Percentiles rank a stretch among this genome's conserved stretches.
These are phyloP conservation scores for Saccharata proteae DNA, from an alignment of 2,329 filamentous ascomycete species.

Conservation along the genomic window DNA sequence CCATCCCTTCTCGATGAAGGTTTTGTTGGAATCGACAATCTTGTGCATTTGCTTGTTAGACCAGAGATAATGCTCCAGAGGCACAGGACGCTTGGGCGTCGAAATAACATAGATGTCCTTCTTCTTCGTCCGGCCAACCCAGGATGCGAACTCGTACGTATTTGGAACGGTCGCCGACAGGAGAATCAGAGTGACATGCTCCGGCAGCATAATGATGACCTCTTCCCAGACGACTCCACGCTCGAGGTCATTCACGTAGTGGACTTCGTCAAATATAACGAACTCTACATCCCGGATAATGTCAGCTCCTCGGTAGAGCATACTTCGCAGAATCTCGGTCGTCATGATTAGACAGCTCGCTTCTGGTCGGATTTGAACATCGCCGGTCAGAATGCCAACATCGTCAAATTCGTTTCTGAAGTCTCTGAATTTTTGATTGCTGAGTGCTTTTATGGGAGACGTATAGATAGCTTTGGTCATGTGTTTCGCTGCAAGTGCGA, in stretches of 20 bases:
- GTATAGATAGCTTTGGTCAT: slow-evolving; percentile 99
- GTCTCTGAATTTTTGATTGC: slow-evolving; percentile 97
- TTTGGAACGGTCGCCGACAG: slow-evolving; percentile 95
- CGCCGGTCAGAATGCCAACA: slow-evolving; percentile 90
- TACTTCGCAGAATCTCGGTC: slow-evolving; percentile 92
- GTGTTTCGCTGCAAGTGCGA: slow-evolving; percentile 89
- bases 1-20: slow-evolving; percentile 85
- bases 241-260: slow-evolving; percentile 95
- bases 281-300: slow-evolving; percentile 95
- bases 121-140: slow-evolving; percentile 95
- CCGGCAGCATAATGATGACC: slow-evolving; percentile 98
- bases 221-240: slow-evolving; percentile 98
- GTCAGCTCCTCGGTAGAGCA: slow-evolving; percentile 94
- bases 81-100: slow-evolving; percentile 87
- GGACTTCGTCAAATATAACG: slow-evolving; percentile 97
- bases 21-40: slow-evolving; percentile 87
- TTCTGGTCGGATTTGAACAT: slow-evolving; percentile 95
- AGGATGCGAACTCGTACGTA: slow-evolving; percentile 93
- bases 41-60: slow-evolving; percentile 85
- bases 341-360: slow-evolving; percentile 99
- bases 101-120: slow-evolving; percentile 99
- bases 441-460: slow-evolving; percentile 93
- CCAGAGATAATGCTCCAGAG: slow-evolving; percentile 93
- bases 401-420: slow-evolving; percentile 86
- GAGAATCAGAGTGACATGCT: slow-evolving; percentile 90